These are phyloP conservation scores for Spiraea crenata DNA, from an alignment of 331 rosid species.

Conservation along the genomic window DNA sequence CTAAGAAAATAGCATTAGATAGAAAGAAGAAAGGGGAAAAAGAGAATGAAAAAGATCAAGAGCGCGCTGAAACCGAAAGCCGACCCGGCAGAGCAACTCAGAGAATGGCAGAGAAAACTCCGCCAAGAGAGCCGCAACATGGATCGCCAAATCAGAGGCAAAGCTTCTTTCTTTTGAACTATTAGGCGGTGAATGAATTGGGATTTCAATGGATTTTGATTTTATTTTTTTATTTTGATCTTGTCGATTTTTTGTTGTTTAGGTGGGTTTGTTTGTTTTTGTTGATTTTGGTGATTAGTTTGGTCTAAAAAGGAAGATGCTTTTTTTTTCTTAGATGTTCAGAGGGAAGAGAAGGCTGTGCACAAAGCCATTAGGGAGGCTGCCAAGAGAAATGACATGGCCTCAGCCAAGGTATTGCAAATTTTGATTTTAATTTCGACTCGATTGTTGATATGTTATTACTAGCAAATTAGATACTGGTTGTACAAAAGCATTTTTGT, in stretches of 20 bases:
- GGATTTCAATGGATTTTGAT: neutral
- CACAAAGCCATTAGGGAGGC: constrained; percentile 78
- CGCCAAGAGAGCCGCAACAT: constrained; percentile 81
- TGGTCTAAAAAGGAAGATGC: neutral
- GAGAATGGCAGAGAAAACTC: constrained; percentile 79
- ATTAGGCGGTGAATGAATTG: neutral
- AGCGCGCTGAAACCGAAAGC: constrained; percentile 65
- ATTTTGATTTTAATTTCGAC: neutral
- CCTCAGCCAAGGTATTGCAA: constrained; percentile 65
- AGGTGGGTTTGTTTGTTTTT: neutral
- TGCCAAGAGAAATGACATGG: constrained; percentile 87
- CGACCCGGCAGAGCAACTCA: constrained; percentile 57
- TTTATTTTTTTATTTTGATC: neutral
- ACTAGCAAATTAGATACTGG: constrained; percentile 7
- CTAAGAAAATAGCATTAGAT: neutral
- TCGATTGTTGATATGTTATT: neutral
- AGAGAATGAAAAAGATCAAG: constrained; percentile 64
- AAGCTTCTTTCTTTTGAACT: neutral
- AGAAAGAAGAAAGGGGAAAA: neutral
- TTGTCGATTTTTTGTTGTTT: neutral
- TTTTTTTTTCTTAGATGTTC: constrained; percentile 48
- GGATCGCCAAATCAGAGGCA: constrained; percentile 86
- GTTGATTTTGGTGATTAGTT: neutral
- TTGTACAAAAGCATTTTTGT: neutral
- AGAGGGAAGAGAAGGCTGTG: constrained; percentile 72